Evolutionary conservation across 768 basidiomycete genomes (phyloP).

Genomic region (Podaxis mareebaensis): DNA sequence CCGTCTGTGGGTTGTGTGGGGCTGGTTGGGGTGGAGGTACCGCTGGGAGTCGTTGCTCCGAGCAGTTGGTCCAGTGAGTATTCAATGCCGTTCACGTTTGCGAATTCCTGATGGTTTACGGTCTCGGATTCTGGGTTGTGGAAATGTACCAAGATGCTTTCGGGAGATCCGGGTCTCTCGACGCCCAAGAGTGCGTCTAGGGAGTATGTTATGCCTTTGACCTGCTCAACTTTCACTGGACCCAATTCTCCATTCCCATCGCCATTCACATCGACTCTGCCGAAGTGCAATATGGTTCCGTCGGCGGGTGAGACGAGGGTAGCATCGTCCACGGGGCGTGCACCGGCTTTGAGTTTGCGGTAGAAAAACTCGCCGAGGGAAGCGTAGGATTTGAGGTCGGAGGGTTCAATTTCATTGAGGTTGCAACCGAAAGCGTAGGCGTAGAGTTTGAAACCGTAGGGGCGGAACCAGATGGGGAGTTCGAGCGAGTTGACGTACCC

Average conservation of each 20-base stretch:
- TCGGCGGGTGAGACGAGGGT: constrained; percentile 92
- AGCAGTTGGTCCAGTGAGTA: constrained; percentile 92
- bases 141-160: constrained; percentile 36
- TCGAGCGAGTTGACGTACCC: constrained; percentile 93
- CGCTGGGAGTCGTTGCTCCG: constrained; percentile 43
- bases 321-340: constrained; percentile 75
- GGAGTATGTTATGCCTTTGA: constrained; percentile 97
- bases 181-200: constrained; percentile 90
- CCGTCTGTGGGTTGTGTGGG: constrained; percentile 34
- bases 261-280: constrained; percentile 68
- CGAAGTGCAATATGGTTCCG: constrained; percentile 90
- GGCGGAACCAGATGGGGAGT: constrained; percentile 94
- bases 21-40: constrained; percentile 9
- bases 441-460: constrained; percentile 84
- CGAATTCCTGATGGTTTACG: constrained; percentile 88
- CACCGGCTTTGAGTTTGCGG: constrained; percentile 79
- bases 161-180: constrained; percentile 50
- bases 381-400: constrained; percentile 76
- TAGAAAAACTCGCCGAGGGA: constrained; percentile 98
- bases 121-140: constrained; percentile 51
- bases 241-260: constrained; percentile 19
- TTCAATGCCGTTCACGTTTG: constrained; percentile 95
- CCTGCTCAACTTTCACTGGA: constrained; percentile 73
- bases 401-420: constrained; percentile 83
- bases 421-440: constrained; percentile 91